Percentiles rank a stretch among this genome's conserved stretches.
Conservation (phyloP, 164 flowering plant genomes). For the Stephania yunnanensis region DNA sequence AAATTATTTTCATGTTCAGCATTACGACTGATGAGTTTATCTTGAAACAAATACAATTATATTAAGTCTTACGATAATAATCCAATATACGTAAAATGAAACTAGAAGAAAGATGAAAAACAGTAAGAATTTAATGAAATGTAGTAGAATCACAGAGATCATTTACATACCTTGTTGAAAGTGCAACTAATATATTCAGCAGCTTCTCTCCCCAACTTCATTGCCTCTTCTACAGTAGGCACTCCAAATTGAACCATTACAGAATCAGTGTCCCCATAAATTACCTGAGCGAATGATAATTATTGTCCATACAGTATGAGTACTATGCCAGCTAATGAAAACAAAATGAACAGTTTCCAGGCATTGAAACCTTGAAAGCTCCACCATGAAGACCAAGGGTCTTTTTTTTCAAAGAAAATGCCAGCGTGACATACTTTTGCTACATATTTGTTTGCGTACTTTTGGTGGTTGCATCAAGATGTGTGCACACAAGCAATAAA, state of each 20-base stretch:
- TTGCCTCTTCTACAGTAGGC: slow-evolving; percentile 71
- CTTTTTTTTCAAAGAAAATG: not conserved
- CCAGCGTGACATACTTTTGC: no score
- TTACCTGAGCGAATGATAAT: slow-evolving; percentile 42
- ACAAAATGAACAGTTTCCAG: not conserved
- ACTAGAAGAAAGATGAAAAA: not conserved
- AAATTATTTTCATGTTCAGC: not conserved
- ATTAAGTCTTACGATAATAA: no score
- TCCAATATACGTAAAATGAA: not conserved
- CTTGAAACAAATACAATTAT: no score
- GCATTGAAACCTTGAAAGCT: not conserved
- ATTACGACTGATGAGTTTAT: not conserved
- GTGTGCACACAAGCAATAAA: no score
- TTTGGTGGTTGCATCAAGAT: no score
- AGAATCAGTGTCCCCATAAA: slow-evolving; percentile 99
- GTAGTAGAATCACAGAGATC: slow-evolving; percentile 2
- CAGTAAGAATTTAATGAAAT: not conserved
- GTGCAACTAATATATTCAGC: slow-evolving; percentile 88
- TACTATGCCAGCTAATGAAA: not conserved
- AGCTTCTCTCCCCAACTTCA: slow-evolving; percentile 93
- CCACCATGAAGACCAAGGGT: slow-evolving; percentile 1
- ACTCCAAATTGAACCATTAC: slow-evolving; percentile 99
- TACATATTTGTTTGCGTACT: no score
- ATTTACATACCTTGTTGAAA: slow-evolving; percentile 57
- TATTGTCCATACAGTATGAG: not conserved